Evolutionary conservation across 352 stramenopile species (phyloP), one percentile per base, ranked within the genome.

Genomic region (Pythium brachiatum): DNA sequence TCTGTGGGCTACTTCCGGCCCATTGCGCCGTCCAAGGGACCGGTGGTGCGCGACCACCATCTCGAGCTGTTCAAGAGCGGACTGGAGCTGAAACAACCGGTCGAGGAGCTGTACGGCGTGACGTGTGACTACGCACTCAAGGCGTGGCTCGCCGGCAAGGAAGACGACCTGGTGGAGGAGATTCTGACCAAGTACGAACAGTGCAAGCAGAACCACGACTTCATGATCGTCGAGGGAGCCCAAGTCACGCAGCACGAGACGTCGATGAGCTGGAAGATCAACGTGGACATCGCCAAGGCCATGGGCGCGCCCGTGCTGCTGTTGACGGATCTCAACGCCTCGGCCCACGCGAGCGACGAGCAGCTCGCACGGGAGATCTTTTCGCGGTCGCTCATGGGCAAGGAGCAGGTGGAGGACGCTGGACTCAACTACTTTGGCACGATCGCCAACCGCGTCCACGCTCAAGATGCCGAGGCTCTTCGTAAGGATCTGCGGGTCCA

Each of bases 221-320:
- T 93, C 55, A 86, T 93, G 75, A 83, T 93, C 64, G 86, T 93
- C 36, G 83, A 93, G 57, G 83, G 83, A n/a, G 83, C 81, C 9
- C 74, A 79, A 53, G 58, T 93, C 41, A 78, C 79, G 26, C 69
- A 85, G 57, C 74, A 86, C 69, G 81, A 93, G 53, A 80, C 78
- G 31, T 72, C 76, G 5, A 82, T 88, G 76, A 89, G 79, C 70
- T 93, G 81, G 83, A 87, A 89, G 53, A 79, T 93, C 55, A 89
- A 93, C 58, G 72, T 81, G 16, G 81, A 93, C 57, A 83, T 93
- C 58, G 83, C 83, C 56, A 89, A 87, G 48, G 75, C 81, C 23
- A 67, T 93, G 8, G 81, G 81, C 9, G 70, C 81, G 6, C 81
- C 81, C 7, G 75, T 93, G 48, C 60, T 93, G 6, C 69, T 86